Base-by-base conservation (phyloP, 768 basidiomycete genomes). In the Russula virescens region DNA sequence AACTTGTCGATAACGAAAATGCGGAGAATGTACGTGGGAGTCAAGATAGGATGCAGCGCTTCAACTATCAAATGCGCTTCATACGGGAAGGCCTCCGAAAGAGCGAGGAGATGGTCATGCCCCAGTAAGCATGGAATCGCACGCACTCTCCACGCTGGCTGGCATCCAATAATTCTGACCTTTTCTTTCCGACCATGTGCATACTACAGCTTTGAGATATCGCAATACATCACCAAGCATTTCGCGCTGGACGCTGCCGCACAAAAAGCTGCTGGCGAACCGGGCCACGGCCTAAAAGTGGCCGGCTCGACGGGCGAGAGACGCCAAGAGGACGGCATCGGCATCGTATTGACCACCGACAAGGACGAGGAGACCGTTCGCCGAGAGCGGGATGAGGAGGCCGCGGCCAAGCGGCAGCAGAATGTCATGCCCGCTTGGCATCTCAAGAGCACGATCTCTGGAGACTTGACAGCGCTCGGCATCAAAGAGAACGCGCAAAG, bases 361-460 rank as follows among this genome's bases (percentile, higher is more conserved):
- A 93, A 94, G 70, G 91, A 91, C 70, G 88, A 91, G 74, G 84
- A 83, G 67, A 87, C 84, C 19, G 80, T 84, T 65, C 82, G 83
- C 62, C 76, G 79, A 69, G 89, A 92, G 72, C 79, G 89, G 58
- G 90, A 91, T 68, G 84, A 83, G 23, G 85, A 94, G 73, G 89
- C 89, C 1, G 89, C 89, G 61, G 83, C 87, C 58, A 94, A 94
- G 75, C 76, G 92, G 61, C 83, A 88, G 71, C 94, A 98, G 76
- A 98, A 98, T 71, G 83, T 86, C 0, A 77, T 99, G 49, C 97
- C 97, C 1, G 80, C 89, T 14, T 99, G 97, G 97, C 92, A 97
- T 77, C 81, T 94, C 68, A 90, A 92, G 74, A 95, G 93, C 71
- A 99, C 97, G 3, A 93, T 99, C 64, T 87, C 93, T 4, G 94